phyloP scores from a whole-genome alignment of 2,329 filamentous ascomycete genomes.

The Hypoxylon sp. region DNA sequence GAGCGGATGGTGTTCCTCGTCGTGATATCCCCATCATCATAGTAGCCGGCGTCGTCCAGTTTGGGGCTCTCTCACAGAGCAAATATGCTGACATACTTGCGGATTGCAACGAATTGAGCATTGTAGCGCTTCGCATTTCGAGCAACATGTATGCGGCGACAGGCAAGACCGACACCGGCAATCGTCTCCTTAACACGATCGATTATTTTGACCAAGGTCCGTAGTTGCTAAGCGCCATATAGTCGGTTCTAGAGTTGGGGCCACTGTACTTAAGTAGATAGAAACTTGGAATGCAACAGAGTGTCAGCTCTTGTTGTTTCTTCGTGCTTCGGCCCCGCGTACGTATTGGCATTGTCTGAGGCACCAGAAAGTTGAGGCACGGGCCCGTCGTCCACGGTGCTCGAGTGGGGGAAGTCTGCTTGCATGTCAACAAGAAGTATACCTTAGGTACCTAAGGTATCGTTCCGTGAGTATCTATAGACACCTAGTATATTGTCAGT shows the following conservation, averaged over 20 bases:
- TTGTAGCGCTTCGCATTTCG: conserved; percentile 64
- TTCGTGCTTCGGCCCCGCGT: not conserved
- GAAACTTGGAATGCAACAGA: not conserved
- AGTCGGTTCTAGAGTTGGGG: too few relatives aligned
- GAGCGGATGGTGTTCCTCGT: too few relatives aligned
- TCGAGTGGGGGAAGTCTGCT: not conserved
- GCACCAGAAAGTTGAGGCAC: not conserved
- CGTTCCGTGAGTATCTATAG: too few relatives aligned
- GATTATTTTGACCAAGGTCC: conserved; percentile 47
- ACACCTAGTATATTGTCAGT: too few relatives aligned
- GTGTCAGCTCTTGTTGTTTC: not conserved
- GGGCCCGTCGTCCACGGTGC: not conserved
- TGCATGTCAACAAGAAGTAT: too few relatives aligned
- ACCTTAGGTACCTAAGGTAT: too few relatives aligned
- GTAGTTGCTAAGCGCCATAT: too few relatives aligned
- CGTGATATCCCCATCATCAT: conserved; percentile 57
- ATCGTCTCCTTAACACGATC: conserved; percentile 67
- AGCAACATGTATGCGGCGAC: conserved; percentile 63
- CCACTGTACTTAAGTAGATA: too few relatives aligned
- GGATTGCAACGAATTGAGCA: conserved; percentile 42
- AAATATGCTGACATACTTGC: conserved; percentile 9
- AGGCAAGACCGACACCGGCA: conserved; percentile 64
- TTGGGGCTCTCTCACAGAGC: conserved; percentile 34
- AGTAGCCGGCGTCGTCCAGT: conserved; percentile 64
- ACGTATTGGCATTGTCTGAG: not conserved